Percentiles rank a stretch among this genome's conserved stretches.
Evolutionary conservation across 805 yeast genomes (phyloP).

Genomic region (Yamadazyma akitaensis): DNA sequence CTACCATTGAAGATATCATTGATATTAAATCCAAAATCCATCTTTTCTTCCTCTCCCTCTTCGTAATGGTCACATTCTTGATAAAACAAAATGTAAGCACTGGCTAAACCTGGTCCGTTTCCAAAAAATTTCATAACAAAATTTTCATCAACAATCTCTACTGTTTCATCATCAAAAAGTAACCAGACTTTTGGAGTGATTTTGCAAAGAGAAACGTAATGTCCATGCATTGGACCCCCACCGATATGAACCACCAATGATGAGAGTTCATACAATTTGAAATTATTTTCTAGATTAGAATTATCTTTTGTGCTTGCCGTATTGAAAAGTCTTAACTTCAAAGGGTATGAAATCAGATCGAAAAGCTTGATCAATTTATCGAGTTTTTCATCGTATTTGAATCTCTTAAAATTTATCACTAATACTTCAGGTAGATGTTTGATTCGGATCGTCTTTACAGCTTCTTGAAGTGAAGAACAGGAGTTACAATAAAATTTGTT

Average conservation of each 20-base stretch:
- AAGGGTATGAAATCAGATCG: conserved; percentile 79
- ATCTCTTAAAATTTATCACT: conserved; percentile 84
- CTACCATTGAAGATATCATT: conserved; percentile 31
- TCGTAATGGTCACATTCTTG: conserved; percentile 46
- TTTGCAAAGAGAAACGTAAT: conserved; percentile 83
- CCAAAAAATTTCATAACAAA: conserved; percentile 87
- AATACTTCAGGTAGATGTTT: conserved; percentile 73
- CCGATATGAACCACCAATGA: conserved; percentile 93
- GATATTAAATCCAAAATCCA: conserved; percentile 35
- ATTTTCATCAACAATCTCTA: conserved; percentile 78
- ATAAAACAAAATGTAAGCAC: conserved; percentile 88
- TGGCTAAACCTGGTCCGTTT: conserved; percentile 79
- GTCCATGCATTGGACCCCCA: conserved; percentile 98
- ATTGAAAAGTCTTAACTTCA: conserved; percentile 63
- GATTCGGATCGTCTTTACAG: conserved; percentile 82
- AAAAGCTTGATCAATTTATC: conserved; percentile 83
- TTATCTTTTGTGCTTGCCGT: conserved; percentile 42
- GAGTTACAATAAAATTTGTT: conserved; percentile 92
- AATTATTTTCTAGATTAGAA: conserved; percentile 34
- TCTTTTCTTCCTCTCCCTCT: conserved; percentile 28
- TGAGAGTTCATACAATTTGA: conserved; percentile 66
- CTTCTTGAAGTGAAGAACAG: conserved; percentile 90
- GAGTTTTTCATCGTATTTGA: conserved; percentile 82
- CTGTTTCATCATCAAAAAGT: conserved; percentile 92
- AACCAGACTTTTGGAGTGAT: conserved; percentile 82